These are phyloP conservation scores for Saprolegnia parasitica DNA, from an alignment of 352 stramenopile genomes.

Conservation along the genomic window DNA sequence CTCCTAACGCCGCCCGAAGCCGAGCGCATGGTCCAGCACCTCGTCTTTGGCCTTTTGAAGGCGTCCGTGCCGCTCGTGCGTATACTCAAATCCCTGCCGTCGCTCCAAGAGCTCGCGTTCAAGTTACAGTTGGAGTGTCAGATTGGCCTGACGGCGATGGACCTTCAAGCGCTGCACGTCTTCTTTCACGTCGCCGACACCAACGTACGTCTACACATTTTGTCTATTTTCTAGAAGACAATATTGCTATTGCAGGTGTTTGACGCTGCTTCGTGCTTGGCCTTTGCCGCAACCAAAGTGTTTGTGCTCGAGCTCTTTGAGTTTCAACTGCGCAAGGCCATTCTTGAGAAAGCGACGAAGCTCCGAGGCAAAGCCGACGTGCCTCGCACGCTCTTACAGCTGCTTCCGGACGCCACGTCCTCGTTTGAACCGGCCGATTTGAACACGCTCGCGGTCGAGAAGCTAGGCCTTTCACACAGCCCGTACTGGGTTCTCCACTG, in stretches of 20 bases:
- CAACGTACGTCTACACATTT: not conserved
- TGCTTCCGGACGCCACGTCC: conserved; percentile 27
- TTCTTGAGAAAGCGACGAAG: conserved; percentile 32
- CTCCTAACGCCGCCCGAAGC: not conserved
- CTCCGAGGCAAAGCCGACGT: conserved; percentile 34
- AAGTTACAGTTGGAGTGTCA: not conserved
- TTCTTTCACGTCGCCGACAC: not conserved
- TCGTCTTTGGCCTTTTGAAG: conserved; percentile 16
- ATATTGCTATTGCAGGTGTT: not conserved
- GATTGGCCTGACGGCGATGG: not conserved
- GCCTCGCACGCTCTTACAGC: conserved; percentile 32
- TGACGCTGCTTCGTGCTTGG: not conserved
- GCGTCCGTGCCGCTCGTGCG: not conserved
- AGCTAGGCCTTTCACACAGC: conserved; percentile 32
- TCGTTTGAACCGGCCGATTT: conserved; percentile 32
- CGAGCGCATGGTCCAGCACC: conserved; percentile 1
- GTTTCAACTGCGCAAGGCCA: conserved; percentile 40
- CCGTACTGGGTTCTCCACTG: conserved; percentile 33
- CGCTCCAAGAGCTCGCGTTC: not conserved
- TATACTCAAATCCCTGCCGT: not conserved
- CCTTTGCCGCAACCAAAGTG: not conserved
- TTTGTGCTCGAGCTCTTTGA: conserved; percentile 49
- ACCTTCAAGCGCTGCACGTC: not conserved
- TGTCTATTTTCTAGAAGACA: not conserved
- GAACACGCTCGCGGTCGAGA: conserved; percentile 36